Conservation (phyloP, 805 yeast genomes). For the Kuraishia molischiana region DNA sequence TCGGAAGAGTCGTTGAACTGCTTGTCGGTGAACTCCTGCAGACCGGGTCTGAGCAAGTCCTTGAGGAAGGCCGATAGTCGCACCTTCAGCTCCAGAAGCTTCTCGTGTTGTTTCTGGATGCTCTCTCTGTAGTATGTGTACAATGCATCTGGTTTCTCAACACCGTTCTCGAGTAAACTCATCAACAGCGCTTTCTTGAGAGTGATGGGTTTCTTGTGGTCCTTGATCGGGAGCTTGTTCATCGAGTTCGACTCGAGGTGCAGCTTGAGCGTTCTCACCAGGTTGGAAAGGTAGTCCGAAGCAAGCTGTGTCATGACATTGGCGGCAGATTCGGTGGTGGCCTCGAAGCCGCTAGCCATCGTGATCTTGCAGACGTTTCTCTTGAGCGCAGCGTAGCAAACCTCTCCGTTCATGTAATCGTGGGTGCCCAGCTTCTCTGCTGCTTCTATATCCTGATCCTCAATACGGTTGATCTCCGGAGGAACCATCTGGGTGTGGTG, state of each 20-base stretch:
- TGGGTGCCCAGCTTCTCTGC: slow-evolving; percentile 66
- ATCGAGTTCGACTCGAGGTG: slow-evolving; percentile 58
- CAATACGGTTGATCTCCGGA: slow-evolving; percentile 53
- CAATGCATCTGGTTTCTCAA: slow-evolving; percentile 67
- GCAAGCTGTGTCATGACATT: slow-evolving; percentile 78
- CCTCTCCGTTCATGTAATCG: slow-evolving; percentile 46
- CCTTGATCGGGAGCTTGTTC: slow-evolving; percentile 24
- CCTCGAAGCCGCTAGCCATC: slow-evolving; percentile 90
- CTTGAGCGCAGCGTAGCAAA: slow-evolving; percentile 57
- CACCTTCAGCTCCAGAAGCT: slow-evolving; percentile 55
- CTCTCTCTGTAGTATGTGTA: slow-evolving; percentile 68
- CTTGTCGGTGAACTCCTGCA: slow-evolving; percentile 59
- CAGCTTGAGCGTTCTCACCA: slow-evolving; percentile 59
- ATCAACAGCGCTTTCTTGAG: slow-evolving; percentile 42
- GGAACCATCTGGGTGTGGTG: slow-evolving; percentile 67
- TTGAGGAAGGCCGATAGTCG: slow-evolving; percentile 67
- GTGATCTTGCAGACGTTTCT: slow-evolving; percentile 67
- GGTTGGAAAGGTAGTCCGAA: slow-evolving; percentile 65
- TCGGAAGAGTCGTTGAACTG: slow-evolving; percentile 87
- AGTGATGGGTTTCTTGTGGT: slow-evolving; percentile 10
- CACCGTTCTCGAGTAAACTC: slow-evolving; percentile 77
- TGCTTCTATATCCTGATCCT: slow-evolving; percentile 68
- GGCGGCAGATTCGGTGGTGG: slow-evolving; percentile 68
- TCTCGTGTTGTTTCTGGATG: slow-evolving; percentile 55
- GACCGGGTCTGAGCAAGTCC: slow-evolving; percentile 73